Evolutionary conservation across 352 stramenopile genomes (phyloP), one percentile per base, ranked within the genome.

Genomic region (Pythium aristosporum): DNA sequence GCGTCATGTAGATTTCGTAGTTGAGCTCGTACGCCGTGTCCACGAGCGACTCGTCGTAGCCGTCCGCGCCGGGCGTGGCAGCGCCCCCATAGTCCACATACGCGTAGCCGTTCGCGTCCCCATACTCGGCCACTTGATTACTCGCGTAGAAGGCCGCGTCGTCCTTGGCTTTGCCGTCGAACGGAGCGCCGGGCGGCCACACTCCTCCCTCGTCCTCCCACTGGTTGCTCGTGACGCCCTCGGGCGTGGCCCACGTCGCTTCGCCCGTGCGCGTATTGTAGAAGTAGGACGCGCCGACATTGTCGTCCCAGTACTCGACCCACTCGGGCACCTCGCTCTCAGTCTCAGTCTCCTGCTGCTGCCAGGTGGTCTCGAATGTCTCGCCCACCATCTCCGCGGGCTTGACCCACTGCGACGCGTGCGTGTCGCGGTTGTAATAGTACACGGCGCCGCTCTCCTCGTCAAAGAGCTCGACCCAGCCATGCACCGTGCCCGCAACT

Each of bases 231-330:
- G 50, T 32, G 55, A 68, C 55, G 8, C 34, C 39, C 0, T 70
- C 71, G 25, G 83, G 83, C 8, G 77, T 76, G 6, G 77, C 69
- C 83, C 83, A 92, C n/a, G 77, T 87, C 0, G 80, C 79, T 25
- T 89, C 80, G 2, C 83, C 83, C 1, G 83, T 92, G 48, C 74
- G 69, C 12, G 72, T 72, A 61, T 90, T 90, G 68, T 90, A 87
- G 34, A 82, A 92, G 61, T 92, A 92, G 42, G 72, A 76, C 23
- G 79, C 65, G 1, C 72, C 80, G 9, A 80, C 77, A 56, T 78
- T 87, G 39, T 88, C 82, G 60, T 91, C 82, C 80, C 82, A 91
- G 67, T 80, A 89, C 68, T 89, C 80, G 53, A 89, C 69, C 82
- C 82, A 91, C 36, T 87, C 79, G 15, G 61, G 65, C 15, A 13